phyloP scores from a whole-genome alignment of 1,139 yeast genomes.

The Lodderomyces theae region DNA sequence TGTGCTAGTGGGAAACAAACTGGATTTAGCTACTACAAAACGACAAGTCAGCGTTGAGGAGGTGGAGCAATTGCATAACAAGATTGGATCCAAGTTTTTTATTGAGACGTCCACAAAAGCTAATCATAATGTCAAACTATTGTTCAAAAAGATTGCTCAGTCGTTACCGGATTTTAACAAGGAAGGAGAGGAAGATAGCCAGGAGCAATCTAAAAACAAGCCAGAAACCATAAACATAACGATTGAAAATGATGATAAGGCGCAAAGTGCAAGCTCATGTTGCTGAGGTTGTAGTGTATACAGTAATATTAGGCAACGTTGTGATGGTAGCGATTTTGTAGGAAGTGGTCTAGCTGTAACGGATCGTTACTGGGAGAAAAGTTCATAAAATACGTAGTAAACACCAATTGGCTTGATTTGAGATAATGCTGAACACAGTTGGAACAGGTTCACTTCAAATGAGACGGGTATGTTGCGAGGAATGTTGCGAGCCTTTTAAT shows the following conservation, averaged over 20 bases:
- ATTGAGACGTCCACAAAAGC: constrained; percentile 95
- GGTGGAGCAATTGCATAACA: constrained; percentile 58
- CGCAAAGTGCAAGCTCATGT: constrained; percentile 6
- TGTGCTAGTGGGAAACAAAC: constrained; percentile 44
- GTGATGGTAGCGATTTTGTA: no score
- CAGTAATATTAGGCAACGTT: background rate
- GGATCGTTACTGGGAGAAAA: no score
- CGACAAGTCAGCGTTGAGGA: constrained; percentile 82
- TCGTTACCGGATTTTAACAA: constrained; percentile 74
- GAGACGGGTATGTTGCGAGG: no score
- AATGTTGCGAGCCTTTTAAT: no score
- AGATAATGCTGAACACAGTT: no score
- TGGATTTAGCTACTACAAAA: constrained; percentile 65
- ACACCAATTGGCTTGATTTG: no score
- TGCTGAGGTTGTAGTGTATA: constrained; percentile 4
- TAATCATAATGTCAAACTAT: constrained; percentile 85
- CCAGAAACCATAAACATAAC: constrained; percentile 47
- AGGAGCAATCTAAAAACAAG: constrained; percentile 31
- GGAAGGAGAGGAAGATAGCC: constrained; percentile 19
- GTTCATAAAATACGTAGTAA: no score
- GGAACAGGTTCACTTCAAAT: no score
- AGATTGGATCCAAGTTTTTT: constrained; percentile 69
- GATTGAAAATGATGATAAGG: constrained; percentile 26
- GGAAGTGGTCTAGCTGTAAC: no score
- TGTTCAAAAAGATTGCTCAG: constrained; percentile 88